These are phyloP conservation scores for Suhomyces taliae DNA, from an alignment of 1,139 yeast species.

Conservation along the genomic window DNA sequence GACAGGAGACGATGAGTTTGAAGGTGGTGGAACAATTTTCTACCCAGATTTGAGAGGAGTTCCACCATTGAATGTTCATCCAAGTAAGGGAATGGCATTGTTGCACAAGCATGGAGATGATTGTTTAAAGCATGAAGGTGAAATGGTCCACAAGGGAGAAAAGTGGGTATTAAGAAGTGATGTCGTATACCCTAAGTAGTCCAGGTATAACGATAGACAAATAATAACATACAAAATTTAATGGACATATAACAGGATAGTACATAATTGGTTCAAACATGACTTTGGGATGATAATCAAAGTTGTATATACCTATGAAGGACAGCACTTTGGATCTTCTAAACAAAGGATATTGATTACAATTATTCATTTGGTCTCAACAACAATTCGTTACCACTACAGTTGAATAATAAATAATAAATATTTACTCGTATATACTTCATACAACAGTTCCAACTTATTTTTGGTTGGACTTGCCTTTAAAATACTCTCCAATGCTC, in stretches of 20 bases:
- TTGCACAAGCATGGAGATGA: constrained; percentile 69
- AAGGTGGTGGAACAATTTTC: constrained; percentile 66
- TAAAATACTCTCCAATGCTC: constrained; percentile 28
- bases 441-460: background rate
- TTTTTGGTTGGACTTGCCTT: background rate
- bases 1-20: constrained; percentile 56
- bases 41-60: constrained; percentile 34
- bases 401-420: too few relatives aligned
- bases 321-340: too few relatives aligned
- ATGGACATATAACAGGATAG: background rate
- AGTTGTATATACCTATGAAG: too few relatives aligned
- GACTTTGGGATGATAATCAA: too few relatives aligned
- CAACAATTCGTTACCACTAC: too few relatives aligned
- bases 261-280: too few relatives aligned
- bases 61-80: constrained; percentile 40
- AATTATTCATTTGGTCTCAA: too few relatives aligned
- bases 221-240: background rate
- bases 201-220: too few relatives aligned
- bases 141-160: constrained; percentile 50
- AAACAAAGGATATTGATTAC: too few relatives aligned
- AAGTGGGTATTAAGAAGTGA: constrained; percentile 71
- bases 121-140: constrained; percentile 63
- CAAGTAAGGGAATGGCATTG: constrained; percentile 58
- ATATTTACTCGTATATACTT: background rate
- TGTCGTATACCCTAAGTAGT: constrained; percentile 35